Evolutionary conservation across 2,329 filamentous ascomycete genomes (phyloP).

Genomic region (Monilinia aucupariae): DNA sequence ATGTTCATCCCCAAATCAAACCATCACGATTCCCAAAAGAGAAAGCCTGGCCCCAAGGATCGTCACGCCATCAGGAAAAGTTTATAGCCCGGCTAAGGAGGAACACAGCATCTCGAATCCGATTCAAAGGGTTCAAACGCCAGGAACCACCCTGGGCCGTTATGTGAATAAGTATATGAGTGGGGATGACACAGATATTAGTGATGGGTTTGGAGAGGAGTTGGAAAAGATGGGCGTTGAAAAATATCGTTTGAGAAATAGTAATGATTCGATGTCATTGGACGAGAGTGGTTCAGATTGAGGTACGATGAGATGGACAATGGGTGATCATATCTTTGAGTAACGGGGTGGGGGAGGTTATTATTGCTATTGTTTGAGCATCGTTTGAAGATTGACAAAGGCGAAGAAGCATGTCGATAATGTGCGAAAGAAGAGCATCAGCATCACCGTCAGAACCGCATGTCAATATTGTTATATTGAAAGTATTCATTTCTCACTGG

Average conservation of each 20-base stretch:
- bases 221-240: constrained; percentile 8
- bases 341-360: not conserved
- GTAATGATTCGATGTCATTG: not conserved
- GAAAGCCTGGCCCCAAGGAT: not conserved
- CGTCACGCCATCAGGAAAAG: not conserved
- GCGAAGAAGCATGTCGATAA: not conserved
- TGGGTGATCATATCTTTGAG: not conserved
- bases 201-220: constrained; percentile 11
- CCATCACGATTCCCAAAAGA: not conserved
- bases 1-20: not conserved
- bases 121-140: constrained; percentile 1
- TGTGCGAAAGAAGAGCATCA: not conserved
- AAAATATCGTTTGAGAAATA: not conserved
- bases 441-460: not conserved
- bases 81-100: constrained; percentile 7
- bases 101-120: not conserved
- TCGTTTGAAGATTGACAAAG: not conserved
- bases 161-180: not conserved
- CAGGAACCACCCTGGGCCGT: not conserved
- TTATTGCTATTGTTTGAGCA: not conserved
- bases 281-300: not conserved
- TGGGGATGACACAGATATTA: constrained; percentile 15
- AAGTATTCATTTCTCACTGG: not conserved
- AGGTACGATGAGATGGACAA: not conserved
- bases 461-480: constrained; percentile 4